A percentile compares a stretch with the other conserved stretches of the same genome.
Evolutionary conservation across 192 early-diverging fungal species (phyloP).

Genomic region (Powellomyces hirtus): DNA sequence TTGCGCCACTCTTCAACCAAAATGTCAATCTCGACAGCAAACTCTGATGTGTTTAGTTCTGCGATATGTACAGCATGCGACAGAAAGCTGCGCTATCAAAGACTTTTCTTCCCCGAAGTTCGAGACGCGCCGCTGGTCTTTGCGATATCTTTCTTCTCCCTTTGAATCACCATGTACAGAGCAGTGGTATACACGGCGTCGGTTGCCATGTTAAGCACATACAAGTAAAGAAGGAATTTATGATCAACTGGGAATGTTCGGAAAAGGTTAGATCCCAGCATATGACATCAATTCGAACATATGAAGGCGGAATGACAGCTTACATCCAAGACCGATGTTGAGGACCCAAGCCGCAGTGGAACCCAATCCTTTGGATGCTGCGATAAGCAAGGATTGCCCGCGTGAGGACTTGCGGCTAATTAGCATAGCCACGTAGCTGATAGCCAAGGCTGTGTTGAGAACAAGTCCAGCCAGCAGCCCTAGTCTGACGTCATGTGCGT

Average conservation of each 20-base stretch:
- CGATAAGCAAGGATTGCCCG: background rate
- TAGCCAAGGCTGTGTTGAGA: slow-evolving; percentile 2
- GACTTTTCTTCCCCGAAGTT: too few species aligned
- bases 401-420: background rate
- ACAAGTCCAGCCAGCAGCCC: slow-evolving; percentile 1
- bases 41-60: too few species aligned
- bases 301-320: too few species aligned
- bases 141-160: too few species aligned
- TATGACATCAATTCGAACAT: too few species aligned
- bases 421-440: background rate
- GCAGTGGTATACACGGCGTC: background rate
- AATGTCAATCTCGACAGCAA: too few species aligned
- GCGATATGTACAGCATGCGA: too few species aligned
- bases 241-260: background rate
- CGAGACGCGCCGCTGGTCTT: too few species aligned
- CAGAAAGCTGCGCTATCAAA: too few species aligned
- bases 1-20: too few species aligned
- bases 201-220: background rate
- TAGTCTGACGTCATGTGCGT: background rate
- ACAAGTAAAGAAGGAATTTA: background rate
- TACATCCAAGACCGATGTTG: slow-evolving; percentile 8
- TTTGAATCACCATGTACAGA: background rate
- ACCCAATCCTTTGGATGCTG: background rate
- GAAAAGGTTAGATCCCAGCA: too few species aligned
- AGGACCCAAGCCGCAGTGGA: background rate